These are phyloP conservation scores for Emergomyces pasteurianus DNA, from an alignment of 2,329 filamentous ascomycete genomes.

Conservation along the genomic window DNA sequence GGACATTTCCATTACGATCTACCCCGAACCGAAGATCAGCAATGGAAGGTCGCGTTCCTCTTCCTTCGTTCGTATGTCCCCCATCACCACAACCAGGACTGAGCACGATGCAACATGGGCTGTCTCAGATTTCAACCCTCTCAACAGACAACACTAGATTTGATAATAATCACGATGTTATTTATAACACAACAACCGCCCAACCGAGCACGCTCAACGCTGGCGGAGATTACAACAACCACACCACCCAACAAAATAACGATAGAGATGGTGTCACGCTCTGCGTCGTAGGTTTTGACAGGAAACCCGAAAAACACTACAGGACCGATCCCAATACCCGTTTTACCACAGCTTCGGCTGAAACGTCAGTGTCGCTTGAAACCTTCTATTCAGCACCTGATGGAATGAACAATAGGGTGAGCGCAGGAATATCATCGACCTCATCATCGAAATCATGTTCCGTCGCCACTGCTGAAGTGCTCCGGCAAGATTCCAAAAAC, in stretches of 20 bases:
- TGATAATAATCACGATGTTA: not conserved
- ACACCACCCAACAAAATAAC: not conserved
- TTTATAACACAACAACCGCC: not conserved
- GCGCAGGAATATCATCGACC: not conserved
- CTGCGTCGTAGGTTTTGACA: not conserved
- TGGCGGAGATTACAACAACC: not conserved
- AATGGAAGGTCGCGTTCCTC: not conserved
- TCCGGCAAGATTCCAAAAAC: not conserved
- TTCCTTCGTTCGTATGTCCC: not conserved
- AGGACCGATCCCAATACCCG: not conserved
- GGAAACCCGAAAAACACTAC: not conserved
- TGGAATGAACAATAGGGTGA: not conserved
- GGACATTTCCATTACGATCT: not conserved
- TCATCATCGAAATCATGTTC: not conserved
- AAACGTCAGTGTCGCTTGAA: not conserved
- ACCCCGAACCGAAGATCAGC: not conserved
- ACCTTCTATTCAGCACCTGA: not conserved
- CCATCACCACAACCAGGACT: not conserved
- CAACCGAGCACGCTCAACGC: not conserved
- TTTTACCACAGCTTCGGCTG: not conserved
- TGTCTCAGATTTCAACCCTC: too few relatives aligned
- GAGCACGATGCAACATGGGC: not conserved
- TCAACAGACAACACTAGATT: not conserved
- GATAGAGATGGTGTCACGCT: not conserved
- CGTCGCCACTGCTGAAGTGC: not conserved